Base-by-base conservation (phyloP, 768 basidiomycete genomes). In the Rickenella mellea region DNA sequence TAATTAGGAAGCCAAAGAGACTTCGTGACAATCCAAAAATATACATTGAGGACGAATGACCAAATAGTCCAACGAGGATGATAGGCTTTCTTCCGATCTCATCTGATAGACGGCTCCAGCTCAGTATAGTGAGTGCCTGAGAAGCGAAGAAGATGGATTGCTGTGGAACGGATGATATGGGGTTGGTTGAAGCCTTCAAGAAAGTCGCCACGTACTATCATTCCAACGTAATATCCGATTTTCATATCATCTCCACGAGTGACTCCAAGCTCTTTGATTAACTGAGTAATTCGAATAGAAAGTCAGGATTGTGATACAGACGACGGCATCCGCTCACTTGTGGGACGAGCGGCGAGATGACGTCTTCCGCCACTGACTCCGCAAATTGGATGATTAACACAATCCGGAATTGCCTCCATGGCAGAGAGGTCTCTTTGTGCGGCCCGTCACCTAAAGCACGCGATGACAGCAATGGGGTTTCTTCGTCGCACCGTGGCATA, bases 161-260 rank as follows among this genome's bases (percentile, higher is more conserved):
- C 69, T 71, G 42, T 12, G 11, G 25, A 43, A 32, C 47, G 37
- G 39, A 21, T 55, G 25, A 46, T 30, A 11, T 25, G 24, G 6
- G 15, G 14, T 19, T 5, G 19, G 27, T n/a, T n/a, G n/a, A n/a
- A n/a, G n/a, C n/a, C n/a, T 6, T 17, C 10, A 17, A 22, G 33
- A 32, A n/a, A 7, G 20, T n/a, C n/a, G 33, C 6, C 19, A 47
- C 79, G 60, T 44, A 80, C 76, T 33, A 73, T 68, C 42, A 82
- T 50, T 24, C 78, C 80, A 21, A 76, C 78, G 52, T 82, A 83
- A 50, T 82, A 82, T 24, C 80, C 80, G 4, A 80, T 73, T 59
- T 76, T 77, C 40, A 66, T 64, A 31, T 75, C 69, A 44, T 83
- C 76, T 17, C 79, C 80, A 17, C 73, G 73, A 5, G 76, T 80